Evolutionary conservation across 225 moss, liverwort and hornwort species (phyloP).

Genomic region (Thuidium tamariscinum): DNA sequence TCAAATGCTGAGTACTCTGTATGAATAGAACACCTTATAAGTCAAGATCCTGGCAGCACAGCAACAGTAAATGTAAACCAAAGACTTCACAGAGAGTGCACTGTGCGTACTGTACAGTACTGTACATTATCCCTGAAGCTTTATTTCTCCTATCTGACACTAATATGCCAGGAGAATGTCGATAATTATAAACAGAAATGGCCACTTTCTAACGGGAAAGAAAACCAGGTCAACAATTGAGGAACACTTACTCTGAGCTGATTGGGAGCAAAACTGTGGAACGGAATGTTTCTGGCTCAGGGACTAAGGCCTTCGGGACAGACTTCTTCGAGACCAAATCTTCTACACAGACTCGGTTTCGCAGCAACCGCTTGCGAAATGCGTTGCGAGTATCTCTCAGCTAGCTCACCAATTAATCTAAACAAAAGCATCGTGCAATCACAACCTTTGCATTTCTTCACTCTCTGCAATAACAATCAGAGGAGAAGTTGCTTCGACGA

Average conservation of each 20-base stretch:
- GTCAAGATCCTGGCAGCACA: not conserved
- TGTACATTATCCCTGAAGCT: not conserved
- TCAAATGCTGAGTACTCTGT: not conserved
- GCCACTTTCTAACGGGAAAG: not conserved
- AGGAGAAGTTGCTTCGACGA: not conserved
- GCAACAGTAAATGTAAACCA: not conserved
- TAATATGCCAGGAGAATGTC: not conserved
- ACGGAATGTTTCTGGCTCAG: not conserved
- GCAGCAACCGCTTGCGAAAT: not conserved
- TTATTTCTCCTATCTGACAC: not conserved
- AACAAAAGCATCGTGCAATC: not conserved
- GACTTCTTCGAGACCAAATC: not conserved
- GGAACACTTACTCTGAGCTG: not conserved
- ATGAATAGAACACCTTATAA: not conserved
- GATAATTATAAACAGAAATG: not conserved
- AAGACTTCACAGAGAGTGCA: not conserved
- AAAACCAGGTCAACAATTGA: not conserved
- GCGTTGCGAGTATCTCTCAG: not conserved
- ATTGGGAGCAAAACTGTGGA: not conserved
- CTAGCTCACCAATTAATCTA: not conserved
- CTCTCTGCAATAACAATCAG: not conserved
- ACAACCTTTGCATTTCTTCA: not conserved
- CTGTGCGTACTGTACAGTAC: not conserved
- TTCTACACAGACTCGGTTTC: not conserved
- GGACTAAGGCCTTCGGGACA: too few species aligned